Evolutionary conservation across 1,139 yeast genomes (phyloP).

Genomic region (Suhomyces coccinellae): DNA sequence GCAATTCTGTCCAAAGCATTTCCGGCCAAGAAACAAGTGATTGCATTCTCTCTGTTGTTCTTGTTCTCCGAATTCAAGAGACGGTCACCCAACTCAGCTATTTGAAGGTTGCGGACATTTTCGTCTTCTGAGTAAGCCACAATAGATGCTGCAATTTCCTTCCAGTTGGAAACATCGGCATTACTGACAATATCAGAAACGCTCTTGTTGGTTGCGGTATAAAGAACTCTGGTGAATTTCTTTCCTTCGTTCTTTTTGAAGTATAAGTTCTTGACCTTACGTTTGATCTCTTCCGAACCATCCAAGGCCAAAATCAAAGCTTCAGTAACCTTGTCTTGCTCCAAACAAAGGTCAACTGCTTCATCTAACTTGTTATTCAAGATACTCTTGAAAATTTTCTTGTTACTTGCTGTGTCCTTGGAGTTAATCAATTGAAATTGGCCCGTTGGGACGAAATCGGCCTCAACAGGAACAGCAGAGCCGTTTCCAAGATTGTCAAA

Average conservation of each 20-base stretch:
- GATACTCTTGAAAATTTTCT: constrained; percentile 55
- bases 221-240: constrained; percentile 68
- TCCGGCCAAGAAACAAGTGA: constrained; percentile 79
- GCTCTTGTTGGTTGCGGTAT: constrained; percentile 59
- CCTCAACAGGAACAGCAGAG: constrained; percentile 14
- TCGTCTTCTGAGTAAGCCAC: constrained; percentile 54
- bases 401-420: constrained; percentile 31
- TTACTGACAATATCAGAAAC: constrained; percentile 75
- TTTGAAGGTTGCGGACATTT: constrained; percentile 51
- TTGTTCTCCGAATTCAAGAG: constrained; percentile 24
- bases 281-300: constrained; percentile 59
- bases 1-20: constrained; percentile 78
- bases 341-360: constrained; percentile 71
- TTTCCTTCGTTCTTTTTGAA: constrained; percentile 60
- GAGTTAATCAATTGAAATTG: constrained; percentile 36
- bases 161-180: constrained; percentile 81
- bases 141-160: constrained; percentile 71
- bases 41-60: constrained; percentile 66
- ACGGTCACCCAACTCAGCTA: constrained; percentile 73
- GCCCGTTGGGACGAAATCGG: constrained; percentile 46
- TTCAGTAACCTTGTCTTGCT: constrained; percentile 65
- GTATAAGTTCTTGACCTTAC: constrained; percentile 70
- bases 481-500: constrained; percentile 47
- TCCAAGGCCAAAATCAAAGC: constrained; percentile 82
- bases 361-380: constrained; percentile 62